Evolutionary conservation across 148 eudicot genomes (phyloP), one percentile per base, ranked within the genome.

Genomic region (Bassia scoparia): DNA sequence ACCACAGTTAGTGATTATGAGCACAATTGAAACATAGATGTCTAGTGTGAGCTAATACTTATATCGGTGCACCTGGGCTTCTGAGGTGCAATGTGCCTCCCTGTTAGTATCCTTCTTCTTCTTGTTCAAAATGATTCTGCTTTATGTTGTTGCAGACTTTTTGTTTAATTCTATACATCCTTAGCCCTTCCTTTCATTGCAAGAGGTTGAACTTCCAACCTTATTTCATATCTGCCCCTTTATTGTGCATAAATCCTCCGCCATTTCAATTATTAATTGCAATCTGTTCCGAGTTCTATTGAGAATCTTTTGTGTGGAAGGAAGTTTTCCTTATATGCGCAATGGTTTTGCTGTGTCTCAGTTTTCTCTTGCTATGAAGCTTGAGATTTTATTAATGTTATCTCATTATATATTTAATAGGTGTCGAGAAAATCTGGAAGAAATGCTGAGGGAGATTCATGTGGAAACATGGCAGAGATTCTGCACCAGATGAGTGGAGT

Each of bases 391-490:
- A 7, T 69, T 61, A 24, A 46, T 35, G 52, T 65, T 34, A 69
- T 72, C 62, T 73, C 55, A 31, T 63, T 34, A 53, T 14, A 31
- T 68, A 31, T 62, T 35, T 73, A 9, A 46, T 58, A 95, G 98
- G 97, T 41, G 98, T 95, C 6, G 97, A 95, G 75, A 95, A n/a
- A 95, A 84, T 95, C 97, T 67, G 98, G 98, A 76, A 89, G 81
- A 79, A 95, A 95, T 83, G 89, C 96, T 43, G 97, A 89, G 81
- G 98, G 97, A 70, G 97, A 95, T 81, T 88, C 96, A 30, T 95
- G 98, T 97, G 98, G 98, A 95, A 87, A 95, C 98, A 79, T 95
- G 98, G 98, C 90, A 91, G 98, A 95, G 85, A 89, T 87, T 83
- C 90, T 91, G 75, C 93, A 95, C 81, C 98, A 91, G 98, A 95